Conservation (phyloP, 345 rosid species). For the Stellera chamaejasme region DNA sequence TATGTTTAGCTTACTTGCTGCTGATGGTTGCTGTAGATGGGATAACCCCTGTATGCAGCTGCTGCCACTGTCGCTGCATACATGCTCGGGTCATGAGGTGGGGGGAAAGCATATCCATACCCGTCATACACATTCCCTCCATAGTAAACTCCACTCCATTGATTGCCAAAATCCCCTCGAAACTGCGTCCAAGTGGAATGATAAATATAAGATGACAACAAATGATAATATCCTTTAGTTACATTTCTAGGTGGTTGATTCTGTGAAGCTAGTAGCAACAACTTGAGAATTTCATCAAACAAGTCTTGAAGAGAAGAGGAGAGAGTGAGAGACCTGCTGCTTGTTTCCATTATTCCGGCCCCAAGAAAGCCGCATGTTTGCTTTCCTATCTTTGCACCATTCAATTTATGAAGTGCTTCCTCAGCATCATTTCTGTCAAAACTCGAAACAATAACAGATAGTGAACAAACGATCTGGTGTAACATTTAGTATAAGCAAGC, state of each 20-base stretch:
- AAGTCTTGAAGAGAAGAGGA: neutral
- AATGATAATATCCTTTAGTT: neutral
- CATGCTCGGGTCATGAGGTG: constrained; percentile 71
- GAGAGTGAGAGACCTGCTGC: constrained; percentile 52
- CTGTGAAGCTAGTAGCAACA: too few relatives aligned
- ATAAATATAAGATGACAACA: neutral
- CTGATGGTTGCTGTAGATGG: constrained; percentile 71
- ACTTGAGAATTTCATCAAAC: too few relatives aligned
- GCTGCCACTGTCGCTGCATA: constrained; percentile 43
- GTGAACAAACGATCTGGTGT: neutral
- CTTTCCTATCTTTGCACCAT: constrained; percentile 54
- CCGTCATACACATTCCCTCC: constrained; percentile 79
- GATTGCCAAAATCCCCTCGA: constrained; percentile 67
- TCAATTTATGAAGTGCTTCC: constrained; percentile 80
- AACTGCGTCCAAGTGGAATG: constrained; percentile 26
- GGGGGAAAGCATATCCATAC: constrained; percentile 71
- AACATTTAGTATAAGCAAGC: neutral
- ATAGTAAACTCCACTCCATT: constrained; percentile 68
- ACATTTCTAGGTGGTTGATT: too few relatives aligned
- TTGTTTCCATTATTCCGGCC: constrained; percentile 75
- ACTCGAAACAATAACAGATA: constrained; percentile 1
- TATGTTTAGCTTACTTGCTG: constrained; percentile 85
- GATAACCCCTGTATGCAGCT: constrained; percentile 67
- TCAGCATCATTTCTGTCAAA: constrained; percentile 63
- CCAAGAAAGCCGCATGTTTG: constrained; percentile 81